Conservation (phyloP, 768 basidiomycete species). For the Leccinum truebloodii region DNA sequence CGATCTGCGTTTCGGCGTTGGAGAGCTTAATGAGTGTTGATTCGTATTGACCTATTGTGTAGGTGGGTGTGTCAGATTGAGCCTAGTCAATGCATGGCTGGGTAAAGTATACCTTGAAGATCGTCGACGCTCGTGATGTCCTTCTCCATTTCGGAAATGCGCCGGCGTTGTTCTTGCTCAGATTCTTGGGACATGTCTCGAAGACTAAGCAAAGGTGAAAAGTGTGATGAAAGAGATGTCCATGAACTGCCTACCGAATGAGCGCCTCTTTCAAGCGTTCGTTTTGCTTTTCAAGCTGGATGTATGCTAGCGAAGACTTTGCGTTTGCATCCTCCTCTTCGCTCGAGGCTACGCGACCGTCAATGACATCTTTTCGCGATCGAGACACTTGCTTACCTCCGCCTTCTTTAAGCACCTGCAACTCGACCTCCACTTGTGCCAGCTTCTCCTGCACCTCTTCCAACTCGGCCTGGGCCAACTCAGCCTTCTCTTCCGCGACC, state of each 20-base stretch:
- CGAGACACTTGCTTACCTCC: slow-evolving; percentile 26
- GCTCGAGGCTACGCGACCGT: slow-evolving; percentile 20
- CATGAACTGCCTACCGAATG: slow-evolving; percentile 53
- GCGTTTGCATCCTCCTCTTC: slow-evolving; percentile 36
- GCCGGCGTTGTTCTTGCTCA: slow-evolving; percentile 78
- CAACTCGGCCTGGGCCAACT: slow-evolving; percentile 73
- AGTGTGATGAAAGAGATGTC: background rate
- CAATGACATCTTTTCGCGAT: slow-evolving; percentile 2
- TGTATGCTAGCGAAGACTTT: slow-evolving; percentile 65
- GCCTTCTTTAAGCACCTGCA: slow-evolving; percentile 72
- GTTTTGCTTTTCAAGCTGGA: slow-evolving; percentile 96
- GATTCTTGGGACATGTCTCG: slow-evolving; percentile 88
- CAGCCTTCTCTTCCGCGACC: slow-evolving; percentile 91
- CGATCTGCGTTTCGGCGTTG: slow-evolving; percentile 89
- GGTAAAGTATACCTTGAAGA: slow-evolving; percentile 60
- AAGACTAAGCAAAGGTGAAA: slow-evolving; percentile 47
- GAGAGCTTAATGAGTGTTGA: slow-evolving; percentile 75
- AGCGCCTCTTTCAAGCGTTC: slow-evolving; percentile 94
- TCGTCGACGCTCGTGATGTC: slow-evolving; percentile 79
- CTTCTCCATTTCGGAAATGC: slow-evolving; percentile 88
- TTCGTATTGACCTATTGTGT: slow-evolving; percentile 69
- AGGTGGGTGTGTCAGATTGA: slow-evolving; percentile 8
- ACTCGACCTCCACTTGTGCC: slow-evolving; percentile 80
- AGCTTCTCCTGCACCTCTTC: slow-evolving; percentile 78
- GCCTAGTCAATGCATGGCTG: background rate